Base-by-base conservation (phyloP, 305 asterid species). In the Fraxinus xanthoxyloides region DNA sequence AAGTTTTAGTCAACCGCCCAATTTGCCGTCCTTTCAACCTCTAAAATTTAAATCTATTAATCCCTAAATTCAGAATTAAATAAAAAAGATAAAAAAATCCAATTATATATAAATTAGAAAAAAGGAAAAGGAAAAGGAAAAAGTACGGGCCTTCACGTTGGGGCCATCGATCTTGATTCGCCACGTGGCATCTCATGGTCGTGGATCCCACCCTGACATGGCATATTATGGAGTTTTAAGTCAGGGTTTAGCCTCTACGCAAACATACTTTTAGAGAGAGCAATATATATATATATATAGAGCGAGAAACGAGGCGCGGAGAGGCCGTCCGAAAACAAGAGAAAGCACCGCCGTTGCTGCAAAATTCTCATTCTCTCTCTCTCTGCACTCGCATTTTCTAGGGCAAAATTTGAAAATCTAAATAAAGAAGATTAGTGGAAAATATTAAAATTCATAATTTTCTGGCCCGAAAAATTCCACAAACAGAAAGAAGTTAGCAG, bases 301-400 rank as follows among this genome's bases (percentile, higher is more conserved):
- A 89, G 86, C 88, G 89, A 88, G 89, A 89, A 89, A 82, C 91
- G 86, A 90, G 91, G 94, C 90, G 92, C 91, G 89, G 88, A 82
- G 91, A 77, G 86, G 89, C 85, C 91, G 90, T 90, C 97, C 89
- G 85, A 89, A 91, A 87, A 86, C 59, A 72, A 85, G 86, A 79
- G 84, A 90, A 82, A 87, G 73, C 82, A 73, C 85, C 80, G 87
- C 86, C 30, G 38, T 17, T 48, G 59, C 75, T 69, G 75, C 43
- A 70, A 17, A 70, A 13, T 80, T 83, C 80, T 79, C 80, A 63
- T 70, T 80, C 84, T 84, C 51, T 85, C 59, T 79, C 75, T 85
- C 84, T 87, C 81, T 80, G 83, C 10, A 77, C 43, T 56, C 72
- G 89, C 89, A 81, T 84, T 85, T 80, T 89, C 88, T 85, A 86